A percentile compares a stretch with the other conserved stretches of the same genome.
Conservation (phyloP, 352 stramenopile species). For the Phytophthora agathidicida region DNA sequence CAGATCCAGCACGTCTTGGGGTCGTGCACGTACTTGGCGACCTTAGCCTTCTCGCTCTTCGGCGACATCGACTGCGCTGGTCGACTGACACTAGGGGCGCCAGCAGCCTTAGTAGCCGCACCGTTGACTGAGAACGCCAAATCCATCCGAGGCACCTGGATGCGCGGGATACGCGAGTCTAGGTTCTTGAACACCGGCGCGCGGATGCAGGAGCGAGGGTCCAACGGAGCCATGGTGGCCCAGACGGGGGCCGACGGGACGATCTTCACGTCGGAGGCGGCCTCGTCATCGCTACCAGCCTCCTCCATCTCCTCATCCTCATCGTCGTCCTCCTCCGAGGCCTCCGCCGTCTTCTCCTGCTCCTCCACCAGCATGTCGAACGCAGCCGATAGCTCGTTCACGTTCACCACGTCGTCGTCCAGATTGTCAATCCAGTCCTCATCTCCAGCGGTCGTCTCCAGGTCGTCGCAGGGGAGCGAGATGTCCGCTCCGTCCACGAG, state of each 20-base stretch:
- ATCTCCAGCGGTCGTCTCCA: conserved; percentile 20
- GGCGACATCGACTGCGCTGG: conserved; percentile 46
- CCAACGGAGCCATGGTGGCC: conserved; percentile 60
- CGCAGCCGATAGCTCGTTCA: conserved; percentile 72
- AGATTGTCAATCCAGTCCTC: conserved; percentile 68
- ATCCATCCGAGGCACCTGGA: conserved; percentile 77
- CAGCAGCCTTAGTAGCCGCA: conserved; percentile 23
- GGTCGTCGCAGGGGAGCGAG: conserved; percentile 59
- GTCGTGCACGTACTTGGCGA: conserved; percentile 69
- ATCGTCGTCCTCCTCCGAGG: conserved; percentile 44
- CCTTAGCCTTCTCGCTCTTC: conserved; percentile 55
- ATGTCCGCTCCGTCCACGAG: conserved; percentile 71
- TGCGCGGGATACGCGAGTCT: conserved; percentile 75
- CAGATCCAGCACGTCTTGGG: conserved; percentile 86
- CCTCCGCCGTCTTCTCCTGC: conserved; percentile 33
- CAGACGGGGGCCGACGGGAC: conserved; percentile 60
- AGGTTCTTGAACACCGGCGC: conserved; percentile 80
- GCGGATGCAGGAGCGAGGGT: conserved; percentile 80
- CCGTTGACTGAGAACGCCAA: conserved; percentile 44
- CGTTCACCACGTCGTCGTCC: conserved; percentile 71
- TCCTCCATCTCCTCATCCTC: conserved; percentile 54
- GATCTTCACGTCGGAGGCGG: conserved; percentile 37
- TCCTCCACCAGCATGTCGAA: conserved; percentile 69
- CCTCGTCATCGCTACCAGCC: conserved; percentile 38
- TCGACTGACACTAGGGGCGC: conserved; percentile 7